Conservation (phyloP, 2,329 filamentous ascomycete species). For the Verruconis gallopava region DNA sequence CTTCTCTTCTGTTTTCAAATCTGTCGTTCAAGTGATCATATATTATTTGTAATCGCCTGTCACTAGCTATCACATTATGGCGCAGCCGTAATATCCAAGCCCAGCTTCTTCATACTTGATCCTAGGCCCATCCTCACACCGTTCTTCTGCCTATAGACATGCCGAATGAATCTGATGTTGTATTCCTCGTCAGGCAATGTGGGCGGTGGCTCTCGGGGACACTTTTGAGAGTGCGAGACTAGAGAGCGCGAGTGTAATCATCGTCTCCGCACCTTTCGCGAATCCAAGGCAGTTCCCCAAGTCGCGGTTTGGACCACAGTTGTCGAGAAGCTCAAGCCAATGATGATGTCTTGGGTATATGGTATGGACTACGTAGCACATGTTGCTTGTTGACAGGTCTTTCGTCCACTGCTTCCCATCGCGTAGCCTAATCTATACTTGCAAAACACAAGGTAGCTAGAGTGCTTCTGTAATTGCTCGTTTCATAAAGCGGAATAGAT, state of each 20-base stretch:
- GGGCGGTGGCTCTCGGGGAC: constrained; percentile 16
- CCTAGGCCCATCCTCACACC: constrained; percentile 9
- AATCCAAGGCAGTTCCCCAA: constrained; percentile 30
- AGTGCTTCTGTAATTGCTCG: not conserved
- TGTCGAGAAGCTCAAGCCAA: constrained; percentile 34
- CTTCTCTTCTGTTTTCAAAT: no score
- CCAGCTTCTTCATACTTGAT: constrained; percentile 2
- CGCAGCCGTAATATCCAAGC: constrained; percentile 4
- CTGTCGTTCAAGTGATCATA: no score
- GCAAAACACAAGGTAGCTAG: not conserved
- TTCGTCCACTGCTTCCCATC: not conserved
- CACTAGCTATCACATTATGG: no score
- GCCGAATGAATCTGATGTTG: constrained; percentile 8
- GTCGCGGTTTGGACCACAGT: constrained; percentile 29
- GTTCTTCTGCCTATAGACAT: constrained; percentile 1
- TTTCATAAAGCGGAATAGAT: not conserved
- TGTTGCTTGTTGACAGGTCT: constrained; percentile 14
- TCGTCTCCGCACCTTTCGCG: constrained; percentile 9
- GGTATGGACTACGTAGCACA: constrained; percentile 36
- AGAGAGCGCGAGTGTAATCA: not conserved
- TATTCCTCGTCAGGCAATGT: constrained; percentile 15
- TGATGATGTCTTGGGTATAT: constrained; percentile 35
- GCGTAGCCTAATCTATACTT: not conserved
- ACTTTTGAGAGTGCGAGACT: constrained; percentile 2
- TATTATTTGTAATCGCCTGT: no score